Evolutionary conservation across 2,329 filamentous ascomycete genomes (phyloP).

Genomic region (Calonectria multiphialidica): DNA sequence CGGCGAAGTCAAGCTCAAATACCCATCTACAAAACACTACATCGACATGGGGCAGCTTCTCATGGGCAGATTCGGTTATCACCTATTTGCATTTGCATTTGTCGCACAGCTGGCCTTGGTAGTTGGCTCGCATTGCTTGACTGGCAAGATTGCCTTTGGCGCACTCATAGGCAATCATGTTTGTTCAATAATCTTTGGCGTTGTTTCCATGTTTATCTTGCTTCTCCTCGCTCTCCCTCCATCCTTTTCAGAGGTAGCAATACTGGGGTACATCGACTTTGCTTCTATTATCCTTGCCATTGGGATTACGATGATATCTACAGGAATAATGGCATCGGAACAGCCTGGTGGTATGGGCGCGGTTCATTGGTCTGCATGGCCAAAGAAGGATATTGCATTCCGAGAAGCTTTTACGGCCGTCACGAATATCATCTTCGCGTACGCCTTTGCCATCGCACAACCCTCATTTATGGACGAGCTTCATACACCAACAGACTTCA

Average conservation of each 20-base stretch:
- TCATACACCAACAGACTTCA: too few species aligned
- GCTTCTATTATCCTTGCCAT: conserved; percentile 66
- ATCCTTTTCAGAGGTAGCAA: too few species aligned
- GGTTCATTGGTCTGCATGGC: conserved; percentile 49
- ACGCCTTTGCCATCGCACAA: conserved; percentile 8
- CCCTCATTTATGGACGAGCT: conserved; percentile 18
- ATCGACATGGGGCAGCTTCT: conserved; percentile 72
- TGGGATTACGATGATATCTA: conserved; percentile 47
- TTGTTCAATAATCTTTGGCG: conserved; percentile 44
- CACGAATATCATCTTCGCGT: conserved; percentile 60
- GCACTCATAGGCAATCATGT: conserved; percentile 49
- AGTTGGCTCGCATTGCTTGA: conserved; percentile 73
- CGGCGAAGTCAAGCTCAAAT: conserved; percentile 49
- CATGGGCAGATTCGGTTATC: conserved; percentile 65
- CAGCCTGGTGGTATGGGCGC: background rate
- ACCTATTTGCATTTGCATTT: conserved; percentile 57
- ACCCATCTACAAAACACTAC: conserved; percentile 69
- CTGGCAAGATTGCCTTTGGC: conserved; percentile 70
- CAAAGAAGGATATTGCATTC: conserved; percentile 54
- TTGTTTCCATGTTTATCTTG: conserved; percentile 53
- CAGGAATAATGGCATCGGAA: background rate
- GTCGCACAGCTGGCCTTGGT: conserved; percentile 71
- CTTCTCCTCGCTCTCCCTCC: conserved; percentile 53
- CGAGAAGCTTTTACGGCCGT: conserved; percentile 66
- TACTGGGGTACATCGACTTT: too few species aligned